These are phyloP conservation scores for Coniophora puteana DNA, from an alignment of 1,284 basidiomycete species.

Conservation along the genomic window DNA sequence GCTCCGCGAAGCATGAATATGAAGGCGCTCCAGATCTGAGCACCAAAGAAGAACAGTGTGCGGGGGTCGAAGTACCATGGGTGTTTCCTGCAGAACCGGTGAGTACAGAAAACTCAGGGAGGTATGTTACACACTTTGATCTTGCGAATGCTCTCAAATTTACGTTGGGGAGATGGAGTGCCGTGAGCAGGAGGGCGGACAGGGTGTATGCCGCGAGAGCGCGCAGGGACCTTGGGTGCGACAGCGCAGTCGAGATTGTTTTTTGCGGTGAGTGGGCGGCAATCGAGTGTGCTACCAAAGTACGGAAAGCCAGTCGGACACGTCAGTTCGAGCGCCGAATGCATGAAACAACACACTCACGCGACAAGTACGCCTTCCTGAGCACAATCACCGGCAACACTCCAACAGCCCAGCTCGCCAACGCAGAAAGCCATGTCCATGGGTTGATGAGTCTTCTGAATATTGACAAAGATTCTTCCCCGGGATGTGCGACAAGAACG, in stretches of 20 bases:
- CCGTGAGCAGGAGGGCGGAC: conserved; percentile 40
- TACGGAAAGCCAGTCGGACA: conserved; percentile 1
- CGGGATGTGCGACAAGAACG: conserved; percentile 23
- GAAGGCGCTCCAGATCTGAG: conserved; percentile 44
- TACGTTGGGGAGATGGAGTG: conserved; percentile 33
- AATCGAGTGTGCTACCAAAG: conserved; percentile 39
- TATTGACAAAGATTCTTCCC: conserved; percentile 11
- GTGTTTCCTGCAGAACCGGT: conserved; percentile 47
- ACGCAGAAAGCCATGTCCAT: conserved; percentile 27
- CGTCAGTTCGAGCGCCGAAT: no score
- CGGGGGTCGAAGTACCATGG: conserved; percentile 67
- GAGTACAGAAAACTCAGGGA: not conserved
- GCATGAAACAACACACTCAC: no score
- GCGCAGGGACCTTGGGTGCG: conserved; percentile 41
- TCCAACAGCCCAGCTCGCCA: conserved; percentile 32
- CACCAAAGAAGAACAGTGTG: conserved; percentile 51
- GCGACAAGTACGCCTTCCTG: conserved; percentile 50
- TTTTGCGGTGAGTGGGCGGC: conserved; percentile 48
- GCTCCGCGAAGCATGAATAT: conserved; percentile 50
- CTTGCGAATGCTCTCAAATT: conserved; percentile 53
- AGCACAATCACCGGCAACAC: conserved; percentile 50
- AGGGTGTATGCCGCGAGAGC: conserved; percentile 39
- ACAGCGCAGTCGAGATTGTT: conserved; percentile 41
- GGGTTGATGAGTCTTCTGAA: conserved; percentile 20
- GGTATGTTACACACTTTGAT: conserved; percentile 45